Conservation (phyloP, 2,329 filamentous ascomycete genomes). For the Pezicula rhizophila region DNA sequence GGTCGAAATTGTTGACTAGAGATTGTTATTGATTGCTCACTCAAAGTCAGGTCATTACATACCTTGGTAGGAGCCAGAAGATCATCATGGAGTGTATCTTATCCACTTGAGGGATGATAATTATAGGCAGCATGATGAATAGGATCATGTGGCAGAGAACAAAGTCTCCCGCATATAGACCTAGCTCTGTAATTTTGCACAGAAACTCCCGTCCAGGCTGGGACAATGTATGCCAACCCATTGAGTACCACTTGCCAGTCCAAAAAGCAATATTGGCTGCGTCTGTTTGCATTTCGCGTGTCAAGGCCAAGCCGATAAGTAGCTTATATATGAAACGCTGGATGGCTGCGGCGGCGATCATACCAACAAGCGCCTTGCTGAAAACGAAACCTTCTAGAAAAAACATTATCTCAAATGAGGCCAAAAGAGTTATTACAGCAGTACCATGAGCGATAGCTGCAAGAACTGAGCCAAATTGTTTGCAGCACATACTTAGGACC, state of each 20-base stretch:
- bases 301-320: slow-evolving; percentile 79
- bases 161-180: slow-evolving; percentile 94
- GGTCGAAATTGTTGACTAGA: slow-evolving; percentile 92
- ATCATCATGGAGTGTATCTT: slow-evolving; percentile 97
- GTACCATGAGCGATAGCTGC: slow-evolving; percentile 89
- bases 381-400: slow-evolving; percentile 88
- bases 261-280: slow-evolving; percentile 98
- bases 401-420: slow-evolving; percentile 93
- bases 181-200: slow-evolving; percentile 97
- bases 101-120: slow-evolving; percentile 83
- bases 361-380: slow-evolving; percentile 72
- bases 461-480: slow-evolving; percentile 94
- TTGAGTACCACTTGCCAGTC: slow-evolving; percentile 99
- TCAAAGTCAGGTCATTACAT: slow-evolving; percentile 38
- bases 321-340: slow-evolving; percentile 95
- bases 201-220: slow-evolving; percentile 96
- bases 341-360: slow-evolving; percentile 83
- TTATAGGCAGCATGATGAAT: slow-evolving; percentile 85
- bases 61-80: slow-evolving; percentile 98
- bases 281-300: slow-evolving; percentile 93
- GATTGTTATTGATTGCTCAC: slow-evolving; percentile 23
- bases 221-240: slow-evolving; percentile 95
- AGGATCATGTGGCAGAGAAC: slow-evolving; percentile 83
- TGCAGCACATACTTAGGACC: slow-evolving; percentile 95
- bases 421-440: slow-evolving; percentile 80